Conservation (phyloP, 495 filamentous ascomycete species). For the Aspergillus baeticus region DNA sequence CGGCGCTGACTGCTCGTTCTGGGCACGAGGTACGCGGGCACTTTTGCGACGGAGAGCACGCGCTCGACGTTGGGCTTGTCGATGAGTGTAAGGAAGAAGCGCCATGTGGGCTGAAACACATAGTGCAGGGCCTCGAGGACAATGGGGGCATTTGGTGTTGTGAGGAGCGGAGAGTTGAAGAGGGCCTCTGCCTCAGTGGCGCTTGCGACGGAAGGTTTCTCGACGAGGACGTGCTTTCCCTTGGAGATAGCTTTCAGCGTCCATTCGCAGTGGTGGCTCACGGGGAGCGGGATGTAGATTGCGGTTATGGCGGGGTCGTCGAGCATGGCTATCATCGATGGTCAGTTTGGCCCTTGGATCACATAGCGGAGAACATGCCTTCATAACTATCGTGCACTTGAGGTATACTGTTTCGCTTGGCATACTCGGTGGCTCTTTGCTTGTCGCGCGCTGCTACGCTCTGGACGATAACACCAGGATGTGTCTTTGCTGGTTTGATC, state of each 20-base stretch:
- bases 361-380: conserved; percentile 27
- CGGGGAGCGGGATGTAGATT: conserved; percentile 53
- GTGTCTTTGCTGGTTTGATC: conserved; percentile 55
- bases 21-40: neutral
- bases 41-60: conserved; percentile 9
- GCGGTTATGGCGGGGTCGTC: conserved; percentile 40
- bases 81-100: conserved; percentile 43
- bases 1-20: neutral
- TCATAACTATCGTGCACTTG: conserved; percentile 49
- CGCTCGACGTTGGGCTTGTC: conserved; percentile 16
- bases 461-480: conserved; percentile 58
- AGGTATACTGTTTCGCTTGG: conserved; percentile 56
- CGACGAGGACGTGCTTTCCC: conserved; percentile 50
- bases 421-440: conserved; percentile 51
- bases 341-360: no score
- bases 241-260: conserved; percentile 34
- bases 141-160: conserved; percentile 29
- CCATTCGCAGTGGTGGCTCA: conserved; percentile 47
- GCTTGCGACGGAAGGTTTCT: conserved; percentile 47
- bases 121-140: conserved; percentile 62
- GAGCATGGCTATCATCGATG: conserved; percentile 31
- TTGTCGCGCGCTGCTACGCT: conserved; percentile 59
- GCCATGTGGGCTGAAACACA: conserved; percentile 56
- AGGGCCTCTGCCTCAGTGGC: conserved; percentile 35
- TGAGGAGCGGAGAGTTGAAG: conserved; percentile 34